Conservation (phyloP, 2,329 filamentous ascomycete genomes). For the Gnomoniopsis sp. region DNA sequence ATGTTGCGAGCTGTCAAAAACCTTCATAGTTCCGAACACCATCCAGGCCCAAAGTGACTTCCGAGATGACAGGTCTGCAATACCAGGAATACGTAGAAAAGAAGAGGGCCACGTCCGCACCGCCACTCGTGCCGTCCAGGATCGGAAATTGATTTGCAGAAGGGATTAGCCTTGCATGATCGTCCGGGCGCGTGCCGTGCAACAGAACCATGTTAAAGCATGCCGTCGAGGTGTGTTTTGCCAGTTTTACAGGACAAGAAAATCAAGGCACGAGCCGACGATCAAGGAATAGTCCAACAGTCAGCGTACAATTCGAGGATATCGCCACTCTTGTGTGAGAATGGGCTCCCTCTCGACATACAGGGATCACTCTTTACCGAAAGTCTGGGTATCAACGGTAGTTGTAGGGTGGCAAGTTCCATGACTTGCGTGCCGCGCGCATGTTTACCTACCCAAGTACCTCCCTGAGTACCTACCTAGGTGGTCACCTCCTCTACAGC, state of each 20-base stretch:
- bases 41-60: too few relatives aligned
- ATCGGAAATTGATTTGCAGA: conserved; percentile 7
- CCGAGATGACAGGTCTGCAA: background rate
- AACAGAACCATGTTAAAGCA: background rate
- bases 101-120: conserved; percentile 1
- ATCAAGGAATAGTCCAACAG: too few relatives aligned
- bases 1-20: too few relatives aligned
- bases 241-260: too few relatives aligned
- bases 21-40: background rate
- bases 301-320: background rate
- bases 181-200: background rate
- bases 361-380: too few relatives aligned
- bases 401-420: background rate
- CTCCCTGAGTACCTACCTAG: too few relatives aligned
- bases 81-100: too few relatives aligned
- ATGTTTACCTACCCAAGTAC: too few relatives aligned
- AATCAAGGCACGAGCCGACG: background rate
- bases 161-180: background rate
- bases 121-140: conserved; percentile 1
- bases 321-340: too few relatives aligned
- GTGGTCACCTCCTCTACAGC: too few relatives aligned
- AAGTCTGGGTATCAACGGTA: background rate
- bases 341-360: too few relatives aligned
- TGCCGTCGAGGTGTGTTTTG: too few relatives aligned
- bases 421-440: background rate